phyloP scores from a whole-genome alignment of 371 early-diverging fungal genomes.

The Funneliformis caledonium region DNA sequence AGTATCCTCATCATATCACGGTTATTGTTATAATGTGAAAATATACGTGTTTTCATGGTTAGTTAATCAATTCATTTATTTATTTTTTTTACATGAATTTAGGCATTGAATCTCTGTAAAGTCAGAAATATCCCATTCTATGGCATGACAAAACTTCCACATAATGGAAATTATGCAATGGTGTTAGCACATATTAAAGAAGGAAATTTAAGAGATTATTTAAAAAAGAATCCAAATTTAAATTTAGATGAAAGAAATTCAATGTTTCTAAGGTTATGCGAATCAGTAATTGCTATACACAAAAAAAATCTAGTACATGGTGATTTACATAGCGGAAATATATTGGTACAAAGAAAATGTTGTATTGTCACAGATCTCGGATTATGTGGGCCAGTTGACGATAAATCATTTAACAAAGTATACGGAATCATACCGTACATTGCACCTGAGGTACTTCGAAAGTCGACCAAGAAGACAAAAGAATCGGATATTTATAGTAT shows the following conservation, averaged over 20 bases:
- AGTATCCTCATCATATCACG: no score
- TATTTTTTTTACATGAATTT: not conserved
- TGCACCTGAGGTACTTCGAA: not conserved
- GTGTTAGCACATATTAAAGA: not conserved
- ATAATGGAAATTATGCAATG: conserved; percentile 11
- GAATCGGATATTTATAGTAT: conserved; percentile 2
- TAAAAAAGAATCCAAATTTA: not conserved
- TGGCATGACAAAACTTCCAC: not conserved
- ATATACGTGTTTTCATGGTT: no score
- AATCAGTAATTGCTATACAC: not conserved
- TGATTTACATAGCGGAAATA: conserved; percentile 23
- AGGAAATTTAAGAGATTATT: conserved; percentile 16
- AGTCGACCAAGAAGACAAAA: not conserved
- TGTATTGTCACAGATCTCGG: conserved; percentile 2
- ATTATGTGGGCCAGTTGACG: conserved; percentile 13
- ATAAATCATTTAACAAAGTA: not conserved
- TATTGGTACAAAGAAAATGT: not conserved
- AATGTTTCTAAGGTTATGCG: not conserved
- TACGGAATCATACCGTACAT: conserved; percentile 15
- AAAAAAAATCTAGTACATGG: not conserved
- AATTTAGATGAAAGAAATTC: not conserved
- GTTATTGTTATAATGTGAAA: no score
- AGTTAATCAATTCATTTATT: no score
- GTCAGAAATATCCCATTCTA: not conserved
- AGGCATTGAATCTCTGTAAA: not conserved